Conservation (phyloP, 768 basidiomycete species). For the Lactifluus rugatus region DNA sequence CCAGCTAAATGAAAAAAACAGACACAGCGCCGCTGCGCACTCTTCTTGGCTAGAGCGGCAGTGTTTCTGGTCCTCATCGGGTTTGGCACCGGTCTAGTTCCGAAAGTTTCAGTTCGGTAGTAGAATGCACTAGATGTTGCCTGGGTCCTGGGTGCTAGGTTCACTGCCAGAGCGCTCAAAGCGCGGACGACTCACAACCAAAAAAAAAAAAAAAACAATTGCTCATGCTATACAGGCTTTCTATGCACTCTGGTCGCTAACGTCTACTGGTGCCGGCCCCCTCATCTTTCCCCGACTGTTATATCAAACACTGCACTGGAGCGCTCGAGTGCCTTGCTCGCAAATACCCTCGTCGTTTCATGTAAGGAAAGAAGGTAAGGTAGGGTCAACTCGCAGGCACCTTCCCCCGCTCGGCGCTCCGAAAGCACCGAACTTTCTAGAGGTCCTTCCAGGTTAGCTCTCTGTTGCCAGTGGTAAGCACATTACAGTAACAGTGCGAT, state of each 20-base stretch:
- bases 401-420: background rate
- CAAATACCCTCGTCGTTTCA: background rate
- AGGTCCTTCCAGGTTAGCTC: background rate
- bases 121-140: no score
- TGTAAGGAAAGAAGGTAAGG: background rate
- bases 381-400: background rate
- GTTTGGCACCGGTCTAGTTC: no score
- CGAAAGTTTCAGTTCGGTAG: no score
- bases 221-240: background rate
- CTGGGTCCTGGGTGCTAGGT: background rate
- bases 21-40: no score
- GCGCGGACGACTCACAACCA: background rate
- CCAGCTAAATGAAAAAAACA: no score
- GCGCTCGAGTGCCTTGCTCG: background rate
- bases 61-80: no score
- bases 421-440: background rate
- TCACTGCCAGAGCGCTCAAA: background rate
- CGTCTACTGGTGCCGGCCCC: background rate
- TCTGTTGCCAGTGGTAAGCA: background rate
- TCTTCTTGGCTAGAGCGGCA: no score
- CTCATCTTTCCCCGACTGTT: background rate
- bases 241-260: background rate
- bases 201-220: background rate
- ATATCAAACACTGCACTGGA: background rate
- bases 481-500: background rate